Evolutionary conservation across 2,329 filamentous ascomycete genomes (phyloP).

Genomic region (Colletotrichum sp.): DNA sequence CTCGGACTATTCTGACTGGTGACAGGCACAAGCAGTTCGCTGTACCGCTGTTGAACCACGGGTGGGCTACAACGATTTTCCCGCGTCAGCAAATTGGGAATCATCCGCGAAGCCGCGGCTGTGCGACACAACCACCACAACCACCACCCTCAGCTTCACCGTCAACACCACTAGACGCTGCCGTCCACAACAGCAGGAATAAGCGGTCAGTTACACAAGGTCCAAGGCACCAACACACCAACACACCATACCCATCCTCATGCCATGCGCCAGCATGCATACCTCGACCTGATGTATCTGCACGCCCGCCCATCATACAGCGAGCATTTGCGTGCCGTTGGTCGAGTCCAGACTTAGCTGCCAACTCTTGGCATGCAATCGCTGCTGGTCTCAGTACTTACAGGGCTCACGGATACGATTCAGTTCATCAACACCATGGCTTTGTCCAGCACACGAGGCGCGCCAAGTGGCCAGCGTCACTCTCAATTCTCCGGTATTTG

Average conservation of each 20-base stretch:
- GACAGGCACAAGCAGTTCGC: not conserved
- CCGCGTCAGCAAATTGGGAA: constrained; percentile 7
- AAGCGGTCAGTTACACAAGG: constrained; percentile 7
- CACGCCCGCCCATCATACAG: not conserved
- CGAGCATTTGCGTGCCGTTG: not conserved
- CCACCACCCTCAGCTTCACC: not conserved
- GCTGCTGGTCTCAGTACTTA: not conserved
- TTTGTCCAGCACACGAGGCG: not conserved
- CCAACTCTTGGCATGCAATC: not conserved
- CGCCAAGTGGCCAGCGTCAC: constrained; percentile 8
- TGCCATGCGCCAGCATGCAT: not conserved
- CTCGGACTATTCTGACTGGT: not conserved
- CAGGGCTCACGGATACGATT: not conserved
- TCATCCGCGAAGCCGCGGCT: constrained; percentile 6
- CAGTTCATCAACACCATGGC: not conserved
- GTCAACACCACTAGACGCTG: not conserved
- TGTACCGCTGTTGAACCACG: not conserved
- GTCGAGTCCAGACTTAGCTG: not conserved
- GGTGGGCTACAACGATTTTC: not conserved
- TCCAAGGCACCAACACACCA: not conserved
- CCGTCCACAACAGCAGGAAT: not conserved
- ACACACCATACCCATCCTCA: not conserved
- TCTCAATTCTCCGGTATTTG: not conserved
- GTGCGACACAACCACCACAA: not conserved
- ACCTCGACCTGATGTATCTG: not conserved